Conservation (phyloP, 106 monocot species). For the Acorus gramineus region DNA sequence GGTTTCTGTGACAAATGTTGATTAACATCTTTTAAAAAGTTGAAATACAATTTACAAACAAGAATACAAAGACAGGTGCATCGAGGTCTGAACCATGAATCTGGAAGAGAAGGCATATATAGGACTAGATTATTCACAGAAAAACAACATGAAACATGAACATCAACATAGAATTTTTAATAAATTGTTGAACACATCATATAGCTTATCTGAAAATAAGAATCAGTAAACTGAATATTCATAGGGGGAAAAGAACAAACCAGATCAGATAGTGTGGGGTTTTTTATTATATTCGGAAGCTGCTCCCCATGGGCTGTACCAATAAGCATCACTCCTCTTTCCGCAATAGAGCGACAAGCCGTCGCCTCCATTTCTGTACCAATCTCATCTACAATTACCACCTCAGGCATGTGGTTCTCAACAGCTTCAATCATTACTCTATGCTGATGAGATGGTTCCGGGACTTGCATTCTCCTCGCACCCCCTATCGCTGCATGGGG, state of each 20-base stretch:
- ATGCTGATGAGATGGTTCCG: constrained; percentile 77
- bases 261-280: constrained; percentile 86
- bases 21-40: too few relatives aligned
- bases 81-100: too few relatives aligned
- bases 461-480: constrained; percentile 94
- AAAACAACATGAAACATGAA: not conserved
- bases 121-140: not conserved
- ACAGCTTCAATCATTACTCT: constrained; percentile 97
- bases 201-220: not conserved
- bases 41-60: too few relatives aligned
- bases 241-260: constrained; percentile 16
- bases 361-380: constrained; percentile 81
- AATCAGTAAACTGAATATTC: not conserved
- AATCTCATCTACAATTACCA: constrained; percentile 97
- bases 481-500: constrained; percentile 86
- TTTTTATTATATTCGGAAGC: constrained; percentile 80
- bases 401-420: constrained; percentile 98
- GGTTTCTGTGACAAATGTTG: too few relatives aligned
- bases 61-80: too few relatives aligned
- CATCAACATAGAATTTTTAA: too few relatives aligned
- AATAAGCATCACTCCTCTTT: constrained; percentile 90
- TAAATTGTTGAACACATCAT: too few relatives aligned
- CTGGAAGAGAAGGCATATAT: too few relatives aligned
- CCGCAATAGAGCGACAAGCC: constrained; percentile 90
- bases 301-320: constrained; percentile 87